Evolutionary conservation across 2,329 filamentous ascomycete genomes (phyloP).

Genomic region (Colletotrichum cereale): DNA sequence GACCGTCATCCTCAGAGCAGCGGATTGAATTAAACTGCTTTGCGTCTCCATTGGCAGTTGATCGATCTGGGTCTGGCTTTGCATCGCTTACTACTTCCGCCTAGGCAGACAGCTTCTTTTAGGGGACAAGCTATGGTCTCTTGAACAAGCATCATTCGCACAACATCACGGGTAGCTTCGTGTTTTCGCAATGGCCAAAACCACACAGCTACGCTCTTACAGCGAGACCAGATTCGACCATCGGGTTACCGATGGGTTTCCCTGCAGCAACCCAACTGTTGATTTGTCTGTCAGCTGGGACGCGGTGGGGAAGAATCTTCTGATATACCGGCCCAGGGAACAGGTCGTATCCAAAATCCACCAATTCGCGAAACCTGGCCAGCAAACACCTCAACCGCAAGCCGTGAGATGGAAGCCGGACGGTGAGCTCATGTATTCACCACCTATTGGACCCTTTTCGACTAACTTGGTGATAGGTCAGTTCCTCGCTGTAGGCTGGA

Average conservation of each 20-base stretch:
- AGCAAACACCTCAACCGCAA: constrained; percentile 57
- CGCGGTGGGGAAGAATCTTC: constrained; percentile 74
- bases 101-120: background rate
- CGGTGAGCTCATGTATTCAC: constrained; percentile 61
- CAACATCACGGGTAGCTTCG: constrained; percentile 33
- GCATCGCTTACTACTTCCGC: background rate
- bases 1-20: background rate
- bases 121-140: constrained; percentile 25
- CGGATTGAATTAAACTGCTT: background rate
- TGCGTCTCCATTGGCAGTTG: background rate
- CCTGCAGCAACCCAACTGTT: constrained; percentile 86
- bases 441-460: background rate
- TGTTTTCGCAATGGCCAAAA: constrained; percentile 43
- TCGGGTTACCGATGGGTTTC: constrained; percentile 66
- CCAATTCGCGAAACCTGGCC: constrained; percentile 56
- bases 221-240: constrained; percentile 70
- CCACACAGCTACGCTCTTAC: constrained; percentile 58
- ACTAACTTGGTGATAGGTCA: constrained; percentile 65
- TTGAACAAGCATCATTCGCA: background rate
- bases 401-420: constrained; percentile 76
- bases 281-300: constrained; percentile 82
- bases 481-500: constrained; percentile 86
- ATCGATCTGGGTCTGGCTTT: too few species aligned
- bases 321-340: constrained; percentile 83
- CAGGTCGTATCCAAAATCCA: constrained; percentile 71